Evolutionary conservation across 176 grass and related monocot species (phyloP).

Genomic region (Rhynchospora breviuscula): DNA sequence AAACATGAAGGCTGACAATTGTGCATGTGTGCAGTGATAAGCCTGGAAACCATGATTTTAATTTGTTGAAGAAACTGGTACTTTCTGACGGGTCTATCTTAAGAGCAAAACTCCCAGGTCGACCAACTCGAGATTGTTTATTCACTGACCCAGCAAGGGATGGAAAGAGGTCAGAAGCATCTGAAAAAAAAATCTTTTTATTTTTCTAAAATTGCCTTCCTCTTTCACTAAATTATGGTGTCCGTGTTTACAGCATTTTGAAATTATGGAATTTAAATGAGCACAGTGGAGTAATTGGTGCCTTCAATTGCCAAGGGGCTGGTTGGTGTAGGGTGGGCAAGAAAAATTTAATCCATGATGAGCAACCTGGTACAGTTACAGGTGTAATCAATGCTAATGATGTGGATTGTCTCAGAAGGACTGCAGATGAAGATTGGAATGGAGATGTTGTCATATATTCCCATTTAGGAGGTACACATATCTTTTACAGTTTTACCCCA

Average conservation of each 20-base stretch:
- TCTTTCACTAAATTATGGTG: not conserved
- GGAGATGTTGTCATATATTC: constrained; percentile 60
- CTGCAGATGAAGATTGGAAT: constrained; percentile 40
- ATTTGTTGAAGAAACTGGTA: constrained; percentile 72
- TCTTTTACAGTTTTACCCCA: not conserved
- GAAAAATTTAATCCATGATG: constrained; percentile 66
- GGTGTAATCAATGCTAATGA: constrained; percentile 43
- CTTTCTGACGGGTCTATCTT: constrained; percentile 77
- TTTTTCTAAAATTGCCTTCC: not conserved
- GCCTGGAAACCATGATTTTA: constrained; percentile 70
- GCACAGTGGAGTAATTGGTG: constrained; percentile 63
- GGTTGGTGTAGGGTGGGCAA: constrained; percentile 61
- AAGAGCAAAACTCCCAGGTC: constrained; percentile 54
- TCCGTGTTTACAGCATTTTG: constrained; percentile 37
- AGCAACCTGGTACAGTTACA: constrained; percentile 56
- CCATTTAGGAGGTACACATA: constrained; percentile 42
- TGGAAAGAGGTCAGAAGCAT: constrained; percentile 47
- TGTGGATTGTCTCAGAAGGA: constrained; percentile 39
- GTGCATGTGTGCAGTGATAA: constrained; percentile 52
- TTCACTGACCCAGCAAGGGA: constrained; percentile 79
- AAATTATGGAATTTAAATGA: constrained; percentile 90
- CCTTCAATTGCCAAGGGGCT: constrained; percentile 85
- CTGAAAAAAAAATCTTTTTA: not conserved
- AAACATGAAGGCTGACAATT: not conserved
- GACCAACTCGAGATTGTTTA: constrained; percentile 66